These are phyloP conservation scores for Besnoitia besnoiti DNA, from an alignment of 169 alveolate species.

Conservation along the genomic window DNA sequence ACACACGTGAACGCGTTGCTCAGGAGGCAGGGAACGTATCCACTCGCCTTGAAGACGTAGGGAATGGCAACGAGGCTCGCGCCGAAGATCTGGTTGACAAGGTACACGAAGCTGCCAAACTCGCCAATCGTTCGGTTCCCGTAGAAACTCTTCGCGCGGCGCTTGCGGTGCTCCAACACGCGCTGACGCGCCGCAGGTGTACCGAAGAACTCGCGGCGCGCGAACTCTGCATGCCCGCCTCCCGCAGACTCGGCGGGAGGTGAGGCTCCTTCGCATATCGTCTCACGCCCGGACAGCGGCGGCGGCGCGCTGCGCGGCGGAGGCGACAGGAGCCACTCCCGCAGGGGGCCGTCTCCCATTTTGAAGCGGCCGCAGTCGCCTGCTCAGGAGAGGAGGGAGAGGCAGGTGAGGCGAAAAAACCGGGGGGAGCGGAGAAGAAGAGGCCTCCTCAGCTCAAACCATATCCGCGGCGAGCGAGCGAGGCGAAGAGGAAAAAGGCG, in stretches of 20 bases:
- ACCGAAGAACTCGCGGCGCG: conserved; percentile 28
- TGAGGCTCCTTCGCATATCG: not conserved
- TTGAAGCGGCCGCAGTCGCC: too few relatives aligned
- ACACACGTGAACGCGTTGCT: conserved; percentile 41
- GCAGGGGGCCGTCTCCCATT: conserved; percentile 10
- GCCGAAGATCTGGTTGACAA: conserved; percentile 61
- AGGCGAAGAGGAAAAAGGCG: too few relatives aligned
- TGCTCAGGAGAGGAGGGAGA: too few relatives aligned
- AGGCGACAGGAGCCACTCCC: conserved; percentile 22
- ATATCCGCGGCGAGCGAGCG: too few relatives aligned
- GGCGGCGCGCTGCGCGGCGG: not conserved
- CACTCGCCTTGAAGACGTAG: conserved; percentile 41
- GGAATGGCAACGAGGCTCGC: conserved; percentile 61
- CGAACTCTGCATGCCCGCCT: not conserved
- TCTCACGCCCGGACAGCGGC: not conserved
- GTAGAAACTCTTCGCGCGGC: not conserved
- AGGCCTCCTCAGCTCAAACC: too few relatives aligned
- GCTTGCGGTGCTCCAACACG: conserved; percentile 15
- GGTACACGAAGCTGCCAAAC: conserved; percentile 43
- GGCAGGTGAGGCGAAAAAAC: too few relatives aligned
- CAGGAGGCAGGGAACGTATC: conserved; percentile 42
- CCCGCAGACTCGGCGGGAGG: not conserved
- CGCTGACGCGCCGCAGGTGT: conserved; percentile 33
- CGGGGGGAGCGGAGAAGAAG: too few relatives aligned
- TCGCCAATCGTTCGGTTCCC: conserved; percentile 53